phyloP scores from a whole-genome alignment of 768 basidiomycete genomes.

The Tricholoma terreum region DNA sequence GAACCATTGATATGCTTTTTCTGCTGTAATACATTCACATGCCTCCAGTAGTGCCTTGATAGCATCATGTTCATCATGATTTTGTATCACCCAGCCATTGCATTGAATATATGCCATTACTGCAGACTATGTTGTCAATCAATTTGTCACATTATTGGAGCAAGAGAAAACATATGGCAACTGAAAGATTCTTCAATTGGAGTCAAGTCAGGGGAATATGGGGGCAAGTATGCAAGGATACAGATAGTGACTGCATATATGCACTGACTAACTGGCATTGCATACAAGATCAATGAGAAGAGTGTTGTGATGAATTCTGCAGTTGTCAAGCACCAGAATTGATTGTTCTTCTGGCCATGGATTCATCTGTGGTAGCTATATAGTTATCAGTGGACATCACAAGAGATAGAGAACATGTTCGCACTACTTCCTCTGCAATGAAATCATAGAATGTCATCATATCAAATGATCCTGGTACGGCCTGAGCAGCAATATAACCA shows the following conservation, averaged over 20 bases:
- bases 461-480: slow-evolving; percentile 33
- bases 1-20: too few species aligned
- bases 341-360: too few species aligned
- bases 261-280: slow-evolving; percentile 7
- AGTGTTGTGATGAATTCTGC: slow-evolving; percentile 20
- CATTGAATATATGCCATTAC: slow-evolving; percentile 9
- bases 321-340: too few species aligned
- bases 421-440: slow-evolving; percentile 33
- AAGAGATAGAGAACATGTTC: slow-evolving; percentile 17
- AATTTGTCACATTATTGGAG: background rate
- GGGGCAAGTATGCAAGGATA: slow-evolving; percentile 24
- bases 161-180: too few species aligned
- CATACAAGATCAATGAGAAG: slow-evolving; percentile 20
- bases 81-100: too few species aligned
- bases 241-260: background rate
- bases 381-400: slow-evolving; percentile 29
- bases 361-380: too few species aligned
- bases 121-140: slow-evolving; percentile 11
- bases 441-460: slow-evolving; percentile 32
- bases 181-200: slow-evolving; percentile 36
- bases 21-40: slow-evolving; percentile 16
- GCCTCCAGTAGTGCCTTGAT: slow-evolving; percentile 12
- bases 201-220: slow-evolving; percentile 35
- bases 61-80: slow-evolving; percentile 11
- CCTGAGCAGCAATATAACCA: slow-evolving; percentile 31